Evolutionary conservation across 1,284 basidiomycete species (phyloP).

Genomic region (Rhizoctonia solani): DNA sequence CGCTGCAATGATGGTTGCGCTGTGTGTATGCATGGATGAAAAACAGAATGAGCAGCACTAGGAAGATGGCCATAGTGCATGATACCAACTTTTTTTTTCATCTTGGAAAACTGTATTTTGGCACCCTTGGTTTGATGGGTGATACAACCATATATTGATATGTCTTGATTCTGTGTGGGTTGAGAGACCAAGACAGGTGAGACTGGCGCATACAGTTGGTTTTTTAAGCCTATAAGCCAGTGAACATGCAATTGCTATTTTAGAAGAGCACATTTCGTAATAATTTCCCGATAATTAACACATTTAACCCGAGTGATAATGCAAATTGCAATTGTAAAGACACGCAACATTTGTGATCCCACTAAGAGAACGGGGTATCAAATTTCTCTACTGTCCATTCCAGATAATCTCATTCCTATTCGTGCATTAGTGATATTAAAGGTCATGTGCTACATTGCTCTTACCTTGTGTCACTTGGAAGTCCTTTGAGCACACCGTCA

Average conservation of each 20-base stretch:
- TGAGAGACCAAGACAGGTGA: too few relatives aligned
- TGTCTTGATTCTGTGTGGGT: background rate
- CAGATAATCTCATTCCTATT: conserved; percentile 5
- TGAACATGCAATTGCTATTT: too few relatives aligned
- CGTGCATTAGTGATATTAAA: background rate
- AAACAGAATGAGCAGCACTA: conserved; percentile 18
- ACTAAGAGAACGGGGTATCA: background rate
- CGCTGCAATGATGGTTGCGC: conserved; percentile 30
- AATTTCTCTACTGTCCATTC: background rate
- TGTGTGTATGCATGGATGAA: conserved; percentile 32
- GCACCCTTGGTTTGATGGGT: background rate
- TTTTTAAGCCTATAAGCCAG: too few relatives aligned
- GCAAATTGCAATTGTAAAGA: background rate
- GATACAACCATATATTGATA: background rate
- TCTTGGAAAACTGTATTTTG: background rate
- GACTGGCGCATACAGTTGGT: too few relatives aligned
- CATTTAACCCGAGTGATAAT: too few relatives aligned
- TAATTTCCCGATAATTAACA: too few relatives aligned
- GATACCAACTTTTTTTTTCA: too few relatives aligned
- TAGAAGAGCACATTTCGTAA: too few relatives aligned
- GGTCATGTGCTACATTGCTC: background rate
- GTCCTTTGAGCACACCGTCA: background rate
- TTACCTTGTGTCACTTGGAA: conserved; percentile 2
- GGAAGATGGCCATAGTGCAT: too few relatives aligned
- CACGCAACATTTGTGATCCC: background rate